Conservation (phyloP, 345 rosid species). For the Zanthoxylum bungeanum region DNA sequence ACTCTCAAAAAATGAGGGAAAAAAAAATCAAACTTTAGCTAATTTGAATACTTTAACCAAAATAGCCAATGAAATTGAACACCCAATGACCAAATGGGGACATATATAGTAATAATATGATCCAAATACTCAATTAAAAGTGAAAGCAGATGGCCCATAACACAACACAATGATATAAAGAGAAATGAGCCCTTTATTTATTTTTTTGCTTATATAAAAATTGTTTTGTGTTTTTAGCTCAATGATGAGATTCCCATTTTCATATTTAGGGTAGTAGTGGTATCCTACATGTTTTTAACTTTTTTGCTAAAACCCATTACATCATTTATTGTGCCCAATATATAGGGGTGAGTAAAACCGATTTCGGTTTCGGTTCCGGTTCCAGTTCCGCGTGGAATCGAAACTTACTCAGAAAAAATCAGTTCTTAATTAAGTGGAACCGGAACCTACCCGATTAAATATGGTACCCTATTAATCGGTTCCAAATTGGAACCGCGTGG, state of each 20-base stretch:
- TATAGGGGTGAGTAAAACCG: too few species aligned
- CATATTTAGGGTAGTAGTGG: slow-evolving; percentile 19
- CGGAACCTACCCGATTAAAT: too few species aligned
- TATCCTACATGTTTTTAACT: slow-evolving; percentile 27
- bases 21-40: neutral
- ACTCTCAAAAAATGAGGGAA: neutral
- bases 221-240: slow-evolving; percentile 14
- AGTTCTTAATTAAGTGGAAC: too few species aligned
- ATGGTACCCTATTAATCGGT: too few species aligned
- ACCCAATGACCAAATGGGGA: neutral
- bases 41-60: neutral
- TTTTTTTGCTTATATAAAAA: neutral
- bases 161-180: slow-evolving; percentile 22
- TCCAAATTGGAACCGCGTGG: too few species aligned
- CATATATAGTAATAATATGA: neutral
- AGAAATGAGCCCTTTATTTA: slow-evolving; percentile 26
- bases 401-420: too few species aligned
- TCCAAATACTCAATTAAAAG: neutral
- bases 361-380: too few species aligned
- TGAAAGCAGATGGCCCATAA: slow-evolving; percentile 16
- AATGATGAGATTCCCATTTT: slow-evolving; percentile 38
- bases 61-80: neutral
- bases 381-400: too few species aligned
- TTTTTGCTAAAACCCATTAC: slow-evolving; percentile 14
- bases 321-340: slow-evolving; percentile 18